phyloP scores from a whole-genome alignment of 2,329 filamentous ascomycete species.

The Clonostachys rosea region DNA sequence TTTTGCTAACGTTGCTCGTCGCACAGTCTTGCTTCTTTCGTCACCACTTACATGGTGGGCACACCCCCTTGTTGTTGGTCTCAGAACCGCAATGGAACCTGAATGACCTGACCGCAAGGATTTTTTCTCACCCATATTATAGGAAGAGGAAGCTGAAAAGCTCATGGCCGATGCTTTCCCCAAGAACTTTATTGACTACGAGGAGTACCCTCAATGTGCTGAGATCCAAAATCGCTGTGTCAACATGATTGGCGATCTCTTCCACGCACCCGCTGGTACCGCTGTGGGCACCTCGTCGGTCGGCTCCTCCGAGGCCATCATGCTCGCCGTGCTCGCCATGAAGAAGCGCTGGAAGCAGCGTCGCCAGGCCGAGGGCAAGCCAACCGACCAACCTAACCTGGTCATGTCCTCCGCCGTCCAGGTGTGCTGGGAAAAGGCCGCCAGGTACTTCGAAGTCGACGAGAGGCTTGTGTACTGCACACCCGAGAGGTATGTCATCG shows the following conservation, averaged over 20 bases:
- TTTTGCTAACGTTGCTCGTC: neutral
- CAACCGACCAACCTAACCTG: slow-evolving; percentile 78
- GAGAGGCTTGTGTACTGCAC: slow-evolving; percentile 74
- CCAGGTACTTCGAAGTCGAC: slow-evolving; percentile 87
- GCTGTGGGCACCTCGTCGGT: slow-evolving; percentile 85
- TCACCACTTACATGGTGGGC: slow-evolving; percentile 88
- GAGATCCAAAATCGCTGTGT: slow-evolving; percentile 91
- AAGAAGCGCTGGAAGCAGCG: slow-evolving; percentile 92
- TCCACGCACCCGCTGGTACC: slow-evolving; percentile 70
- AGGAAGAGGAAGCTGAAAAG: slow-evolving; percentile 93
- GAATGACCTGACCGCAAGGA: too few species aligned
- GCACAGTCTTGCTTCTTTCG: slow-evolving; percentile 78
- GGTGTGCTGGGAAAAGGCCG: slow-evolving; percentile 94
- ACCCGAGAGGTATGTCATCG: slow-evolving; percentile 56
- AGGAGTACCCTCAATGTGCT: slow-evolving; percentile 76
- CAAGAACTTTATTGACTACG: slow-evolving; percentile 94
- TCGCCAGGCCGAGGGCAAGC: slow-evolving; percentile 77
- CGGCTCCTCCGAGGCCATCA: slow-evolving; percentile 85
- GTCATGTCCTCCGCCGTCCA: slow-evolving; percentile 96
- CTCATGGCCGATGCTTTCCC: slow-evolving; percentile 89
- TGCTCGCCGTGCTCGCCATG: slow-evolving; percentile 83
- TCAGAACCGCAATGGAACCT: neutral
- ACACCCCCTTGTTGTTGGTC: neutral
- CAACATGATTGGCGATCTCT: slow-evolving; percentile 84
- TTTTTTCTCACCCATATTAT: neutral